Conservation (phyloP, 2,329 filamentous ascomycete species). For the Arthrobotrys megalospora region DNA sequence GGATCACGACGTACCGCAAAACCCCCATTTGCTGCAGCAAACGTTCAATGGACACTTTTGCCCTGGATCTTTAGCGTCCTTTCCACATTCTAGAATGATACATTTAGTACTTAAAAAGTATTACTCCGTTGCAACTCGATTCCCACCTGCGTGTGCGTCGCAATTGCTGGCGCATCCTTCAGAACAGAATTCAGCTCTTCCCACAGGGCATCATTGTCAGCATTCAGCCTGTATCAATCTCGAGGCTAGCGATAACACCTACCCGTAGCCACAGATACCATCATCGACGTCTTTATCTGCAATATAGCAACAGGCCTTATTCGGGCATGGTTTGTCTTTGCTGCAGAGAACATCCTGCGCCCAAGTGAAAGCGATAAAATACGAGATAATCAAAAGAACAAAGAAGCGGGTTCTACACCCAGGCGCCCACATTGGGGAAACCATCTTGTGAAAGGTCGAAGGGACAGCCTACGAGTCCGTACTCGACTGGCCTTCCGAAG, state of each 20-base stretch:
- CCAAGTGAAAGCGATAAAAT: background rate
- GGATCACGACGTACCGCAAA: slow-evolving; percentile 10
- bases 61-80: slow-evolving; percentile 12
- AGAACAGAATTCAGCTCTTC: slow-evolving; percentile 17
- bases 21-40: slow-evolving; percentile 30
- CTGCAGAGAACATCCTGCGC: slow-evolving; percentile 32
- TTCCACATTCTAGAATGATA: background rate
- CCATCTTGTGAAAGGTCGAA: background rate
- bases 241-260: background rate
- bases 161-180: slow-evolving; percentile 11
- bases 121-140: background rate
- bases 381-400: background rate
- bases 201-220: background rate
- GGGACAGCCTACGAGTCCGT: background rate
- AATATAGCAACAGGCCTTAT: slow-evolving; percentile 32
- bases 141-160: slow-evolving; percentile 15
- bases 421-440: background rate
- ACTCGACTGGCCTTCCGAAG: background rate
- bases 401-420: background rate
- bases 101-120: background rate
- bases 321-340: slow-evolving; percentile 19
- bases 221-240: background rate
- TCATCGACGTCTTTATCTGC: slow-evolving; percentile 14
- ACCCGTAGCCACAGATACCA: slow-evolving; percentile 39
- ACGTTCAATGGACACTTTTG: slow-evolving; percentile 27